Evolutionary conservation across 352 stramenopile genomes (phyloP).

Genomic region (Globisporangium viniferum): DNA sequence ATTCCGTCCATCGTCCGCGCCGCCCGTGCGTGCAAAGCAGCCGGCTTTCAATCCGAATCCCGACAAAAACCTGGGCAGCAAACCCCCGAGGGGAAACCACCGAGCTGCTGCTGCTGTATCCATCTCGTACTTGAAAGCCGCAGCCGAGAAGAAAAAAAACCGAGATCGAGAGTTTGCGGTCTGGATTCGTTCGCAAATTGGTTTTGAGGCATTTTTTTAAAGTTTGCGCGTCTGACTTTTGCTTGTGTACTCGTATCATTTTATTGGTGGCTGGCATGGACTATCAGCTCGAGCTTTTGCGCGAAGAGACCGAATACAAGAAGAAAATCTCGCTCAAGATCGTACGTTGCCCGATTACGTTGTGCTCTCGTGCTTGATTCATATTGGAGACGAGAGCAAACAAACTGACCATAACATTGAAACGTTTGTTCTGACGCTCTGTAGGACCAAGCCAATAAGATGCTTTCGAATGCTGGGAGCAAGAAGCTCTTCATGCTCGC

Average conservation of each 20-base stretch:
- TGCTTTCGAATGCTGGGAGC: slow-evolving; percentile 40
- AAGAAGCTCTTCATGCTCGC: slow-evolving; percentile 45
- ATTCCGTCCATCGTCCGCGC: slow-evolving; percentile 60
- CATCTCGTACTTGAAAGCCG: slow-evolving; percentile 48
- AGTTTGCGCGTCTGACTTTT: too few relatives aligned
- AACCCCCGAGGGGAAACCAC: not conserved
- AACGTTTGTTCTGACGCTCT: not conserved
- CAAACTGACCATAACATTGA: not conserved
- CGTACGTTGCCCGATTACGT: slow-evolving; percentile 16
- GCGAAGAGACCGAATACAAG: slow-evolving; percentile 62
- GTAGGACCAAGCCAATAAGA: slow-evolving; percentile 78
- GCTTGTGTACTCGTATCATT: not conserved
- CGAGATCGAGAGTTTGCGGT: slow-evolving; percentile 68
- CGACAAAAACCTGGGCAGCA: slow-evolving; percentile 12
- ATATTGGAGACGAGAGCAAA: not conserved
- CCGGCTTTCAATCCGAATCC: slow-evolving; percentile 1
- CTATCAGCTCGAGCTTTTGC: slow-evolving; percentile 44
- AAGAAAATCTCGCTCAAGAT: slow-evolving; percentile 78
- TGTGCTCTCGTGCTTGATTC: not conserved
- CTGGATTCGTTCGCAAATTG: not conserved
- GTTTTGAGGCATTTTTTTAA: too few relatives aligned
- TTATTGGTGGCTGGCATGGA: too few relatives aligned
- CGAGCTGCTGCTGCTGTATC: slow-evolving; percentile 41
- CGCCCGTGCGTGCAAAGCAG: slow-evolving; percentile 36
- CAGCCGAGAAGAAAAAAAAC: slow-evolving; percentile 65